Conservation (phyloP, 768 basidiomycete species). For the Boletellus ananas region DNA sequence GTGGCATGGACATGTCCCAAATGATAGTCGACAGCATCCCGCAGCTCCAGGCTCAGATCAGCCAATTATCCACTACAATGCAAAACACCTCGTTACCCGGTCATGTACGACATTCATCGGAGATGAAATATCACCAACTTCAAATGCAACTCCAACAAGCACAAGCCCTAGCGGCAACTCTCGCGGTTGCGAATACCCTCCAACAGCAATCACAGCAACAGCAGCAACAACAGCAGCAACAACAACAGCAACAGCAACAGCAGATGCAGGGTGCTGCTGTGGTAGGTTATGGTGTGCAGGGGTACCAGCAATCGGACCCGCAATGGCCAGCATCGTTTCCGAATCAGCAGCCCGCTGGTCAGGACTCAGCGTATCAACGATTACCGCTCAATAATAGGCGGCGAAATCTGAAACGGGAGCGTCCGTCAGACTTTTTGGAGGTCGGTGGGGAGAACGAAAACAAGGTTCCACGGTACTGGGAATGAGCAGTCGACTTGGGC, state of each 20-base stretch:
- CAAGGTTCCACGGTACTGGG: slow-evolving; percentile 76
- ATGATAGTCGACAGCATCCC: slow-evolving; percentile 73
- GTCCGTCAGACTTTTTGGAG: slow-evolving; percentile 82
- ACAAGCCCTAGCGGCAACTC: slow-evolving; percentile 63
- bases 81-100: slow-evolving; percentile 72
- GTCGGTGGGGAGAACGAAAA: slow-evolving; percentile 58
- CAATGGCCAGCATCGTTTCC: slow-evolving; percentile 49
- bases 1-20: slow-evolving; percentile 67
- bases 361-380: slow-evolving; percentile 86
- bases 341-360: slow-evolving; percentile 61
- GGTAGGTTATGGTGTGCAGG: slow-evolving; percentile 41
- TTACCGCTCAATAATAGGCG: slow-evolving; percentile 79
- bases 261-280: slow-evolving; percentile 31
- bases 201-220: slow-evolving; percentile 46
- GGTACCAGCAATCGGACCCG: slow-evolving; percentile 37
- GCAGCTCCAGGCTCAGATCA: slow-evolving; percentile 80
- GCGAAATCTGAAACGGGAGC: slow-evolving; percentile 72
- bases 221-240: slow-evolving; percentile 38
- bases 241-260: slow-evolving; percentile 39
- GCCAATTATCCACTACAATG: slow-evolving; percentile 75
- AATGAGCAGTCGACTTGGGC: slow-evolving; percentile 40
- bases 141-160: slow-evolving; percentile 79
- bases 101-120: slow-evolving; percentile 72
- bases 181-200: slow-evolving; percentile 53
- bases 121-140: slow-evolving; percentile 78